Evolutionary conservation across 73 alveolate genomes (phyloP), one percentile per base, ranked within the genome.

Genomic region (Paramecium tetraurelia): DNA sequence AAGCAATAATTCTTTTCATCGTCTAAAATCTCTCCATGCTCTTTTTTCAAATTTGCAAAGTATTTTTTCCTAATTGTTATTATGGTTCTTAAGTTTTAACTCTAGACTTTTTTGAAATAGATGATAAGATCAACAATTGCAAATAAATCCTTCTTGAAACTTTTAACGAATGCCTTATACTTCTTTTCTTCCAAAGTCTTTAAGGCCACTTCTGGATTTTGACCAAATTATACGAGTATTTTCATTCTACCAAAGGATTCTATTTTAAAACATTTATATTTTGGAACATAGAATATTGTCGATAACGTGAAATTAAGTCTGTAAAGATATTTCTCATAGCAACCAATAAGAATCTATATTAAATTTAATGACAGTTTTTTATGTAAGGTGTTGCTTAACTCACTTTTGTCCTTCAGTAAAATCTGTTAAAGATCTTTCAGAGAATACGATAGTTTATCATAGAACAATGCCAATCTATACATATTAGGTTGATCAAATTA

Each of bases 161-260:
- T 12, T 80, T 24, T 41, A 10, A 2, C 31, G 11, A 44, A 80
- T 53, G 29, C 11, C 69, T 53, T 53, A 53, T 53, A 53, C 21
- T 53, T 53, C 69, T 53, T 53, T 53, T 53, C 69, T 18, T 53
- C 69, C 14, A 53, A n/a, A 18, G 69, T 53, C 31, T 53, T 53
- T 53, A 53, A 53, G 10, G 31, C 69, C 1, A 53, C 69, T 0
- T 53, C 69, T n/a, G 69, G 69, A 53, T 53, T 53, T 22, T 53
- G 2, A 18, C 69, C 69, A n/a, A 80, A 48, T 21, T 59, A 41
- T 31, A 44, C 12, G 5, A 80, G 20, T 20, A 27, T 22, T 44
- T 46, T 80, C 29, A 80, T 80, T 80, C 90, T 80, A 12, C 46
- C 41, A 48, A 80, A 80, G 2, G 76, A 43, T 80, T 80, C 35